These are phyloP conservation scores for Cymbopogon citratus DNA, from an alignment of 176 grass and related monocot genomes.

Conservation along the genomic window DNA sequence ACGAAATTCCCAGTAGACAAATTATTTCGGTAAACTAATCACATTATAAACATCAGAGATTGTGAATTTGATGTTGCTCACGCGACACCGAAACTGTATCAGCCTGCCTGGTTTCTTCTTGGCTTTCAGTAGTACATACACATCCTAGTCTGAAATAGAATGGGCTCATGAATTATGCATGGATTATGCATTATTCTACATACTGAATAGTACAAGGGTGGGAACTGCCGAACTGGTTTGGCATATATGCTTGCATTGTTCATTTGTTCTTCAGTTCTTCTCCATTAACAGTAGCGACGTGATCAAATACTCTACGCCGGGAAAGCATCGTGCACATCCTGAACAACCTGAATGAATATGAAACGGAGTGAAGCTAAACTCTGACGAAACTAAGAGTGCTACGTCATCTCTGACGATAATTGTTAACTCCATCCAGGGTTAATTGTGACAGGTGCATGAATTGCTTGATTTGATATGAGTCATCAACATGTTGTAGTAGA, in stretches of 20 bases:
- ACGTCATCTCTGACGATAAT: not conserved
- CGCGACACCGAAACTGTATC: not conserved
- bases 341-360: not conserved
- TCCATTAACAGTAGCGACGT: not conserved
- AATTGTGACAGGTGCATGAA: not conserved
- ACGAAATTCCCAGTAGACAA: not conserved
- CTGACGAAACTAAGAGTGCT: not conserved
- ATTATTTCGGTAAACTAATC: not conserved
- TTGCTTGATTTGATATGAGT: not conserved
- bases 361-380: not conserved
- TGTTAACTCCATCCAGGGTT: not conserved
- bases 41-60: not conserved
- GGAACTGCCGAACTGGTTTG: not conserved
- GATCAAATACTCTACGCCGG: not conserved
- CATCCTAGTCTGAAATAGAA: not conserved
- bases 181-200: too few relatives aligned
- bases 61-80: not conserved
- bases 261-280: too few relatives aligned
- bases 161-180: not conserved
- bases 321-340: not conserved
- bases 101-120: not conserved
- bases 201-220: not conserved
- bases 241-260: too few relatives aligned
- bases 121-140: not conserved
- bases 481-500: not conserved